These are phyloP conservation scores for Picea glauca DNA, from an alignment of 75 land plant species.

Conservation along the genomic window DNA sequence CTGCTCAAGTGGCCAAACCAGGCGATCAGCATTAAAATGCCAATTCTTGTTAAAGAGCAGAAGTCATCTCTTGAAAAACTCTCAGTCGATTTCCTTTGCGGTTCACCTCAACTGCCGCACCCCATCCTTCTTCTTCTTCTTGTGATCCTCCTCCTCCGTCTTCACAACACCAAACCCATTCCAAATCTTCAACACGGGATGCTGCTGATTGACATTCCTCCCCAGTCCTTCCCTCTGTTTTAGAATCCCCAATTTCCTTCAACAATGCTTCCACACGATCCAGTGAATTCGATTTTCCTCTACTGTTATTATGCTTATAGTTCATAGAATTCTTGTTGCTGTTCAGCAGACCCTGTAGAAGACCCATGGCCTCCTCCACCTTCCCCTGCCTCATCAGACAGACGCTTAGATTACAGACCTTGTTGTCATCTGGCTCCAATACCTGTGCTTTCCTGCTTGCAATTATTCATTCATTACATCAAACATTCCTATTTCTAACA, in stretches of 20 bases:
- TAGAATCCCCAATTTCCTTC: background rate
- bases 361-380: conserved; percentile 14
- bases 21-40: no score
- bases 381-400: conserved; percentile 32
- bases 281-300: background rate
- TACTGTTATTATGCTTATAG: no score
- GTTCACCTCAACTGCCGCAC: no score
- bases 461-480: background rate
- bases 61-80: no score
- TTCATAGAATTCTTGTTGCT: background rate
- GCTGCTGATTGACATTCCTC: background rate
- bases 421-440: conserved; percentile 30
- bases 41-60: no score
- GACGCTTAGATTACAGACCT: conserved; percentile 25
- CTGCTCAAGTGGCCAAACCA: no score
- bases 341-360: background rate
- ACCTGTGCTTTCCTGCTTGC: conserved; percentile 3
- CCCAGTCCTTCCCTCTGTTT: background rate
- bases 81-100: no score
- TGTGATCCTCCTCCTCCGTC: no score
- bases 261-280: background rate
- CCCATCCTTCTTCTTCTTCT: no score
- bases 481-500: no score
- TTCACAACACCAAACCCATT: no score
- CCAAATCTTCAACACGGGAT: no score